Evolutionary conservation across 2,329 filamentous ascomycete species (phyloP), one percentile per base, ranked within the genome.

Genomic region (Nemania sp.): DNA sequence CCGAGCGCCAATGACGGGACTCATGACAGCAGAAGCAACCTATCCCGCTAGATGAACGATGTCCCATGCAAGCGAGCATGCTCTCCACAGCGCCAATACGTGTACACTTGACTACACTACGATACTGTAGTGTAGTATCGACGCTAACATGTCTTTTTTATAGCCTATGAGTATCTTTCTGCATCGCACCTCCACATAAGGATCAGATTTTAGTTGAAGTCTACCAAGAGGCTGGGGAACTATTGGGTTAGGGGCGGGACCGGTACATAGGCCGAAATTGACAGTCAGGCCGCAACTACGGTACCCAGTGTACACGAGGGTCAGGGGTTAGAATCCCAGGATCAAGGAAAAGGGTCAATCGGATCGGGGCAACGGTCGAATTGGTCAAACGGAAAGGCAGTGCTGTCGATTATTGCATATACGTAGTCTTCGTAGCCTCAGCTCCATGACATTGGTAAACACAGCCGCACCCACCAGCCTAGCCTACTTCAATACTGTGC

Each of bases 171-270:
- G n/a, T 28, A 28, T 11, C 9, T 31, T 31, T 3, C 28, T 31
- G 28, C 11, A 31, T 14, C 11, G 9, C 9, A 31, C 11, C 11
- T 28, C 6, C 26, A 31, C 28, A n/a, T 31, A 31, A 14, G 28
- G 28, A 33, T 46, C 42, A 30, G 30, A 33, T 40, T 52, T 51
- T 46, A 46, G 41, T 44, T 12, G 31, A 15, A 12, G 23, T 12
- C 12, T 22, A 44, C 50, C 50, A 53, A 53, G 50, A 37, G 11
- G 30, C 24, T 48, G 30, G 44, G 39, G 1, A 24, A 56, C 49
- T 56, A 56, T 56, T 52, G 40, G 28, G 24, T 20, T 28, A n/a
- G n/a, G n/a, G n/a, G n/a, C n/a, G n/a, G n/a, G n/a, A n/a, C 44
- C 40, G 40, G 51, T 26, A 45, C 20, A 45, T 20, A 33, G 39